Evolutionary conservation across 1,284 basidiomycete genomes (phyloP).

Genomic region (Schizophyllum amplum): DNA sequence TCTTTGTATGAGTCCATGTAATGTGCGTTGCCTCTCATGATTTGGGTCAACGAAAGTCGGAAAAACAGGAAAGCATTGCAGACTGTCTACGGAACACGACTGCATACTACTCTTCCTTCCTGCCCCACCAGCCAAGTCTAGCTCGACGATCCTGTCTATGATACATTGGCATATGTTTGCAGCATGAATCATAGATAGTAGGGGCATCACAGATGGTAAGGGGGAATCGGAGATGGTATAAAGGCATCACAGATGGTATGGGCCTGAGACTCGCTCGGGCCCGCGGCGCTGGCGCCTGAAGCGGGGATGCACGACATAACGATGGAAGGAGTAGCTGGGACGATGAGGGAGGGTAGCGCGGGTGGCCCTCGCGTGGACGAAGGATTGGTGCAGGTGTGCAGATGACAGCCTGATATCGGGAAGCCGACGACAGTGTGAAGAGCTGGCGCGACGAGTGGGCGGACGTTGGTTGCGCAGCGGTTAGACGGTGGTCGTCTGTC

Average conservation of each 20-base stretch:
- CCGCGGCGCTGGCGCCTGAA: neutral
- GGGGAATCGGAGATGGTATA: neutral
- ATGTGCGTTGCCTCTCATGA: too few species aligned
- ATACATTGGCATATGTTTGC: neutral
- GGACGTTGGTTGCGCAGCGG: too few species aligned
- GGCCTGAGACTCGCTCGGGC: neutral
- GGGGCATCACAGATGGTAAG: neutral
- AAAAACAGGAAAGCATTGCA: neutral
- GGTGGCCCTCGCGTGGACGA: neutral
- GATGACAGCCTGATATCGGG: too few species aligned
- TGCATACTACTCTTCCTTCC: neutral
- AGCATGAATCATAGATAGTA: neutral
- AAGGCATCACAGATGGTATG: neutral
- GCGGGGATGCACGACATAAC: neutral
- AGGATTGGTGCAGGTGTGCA: neutral
- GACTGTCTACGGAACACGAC: too few species aligned
- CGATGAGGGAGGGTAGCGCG: neutral
- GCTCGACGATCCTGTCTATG: neutral
- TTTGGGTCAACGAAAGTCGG: too few species aligned
- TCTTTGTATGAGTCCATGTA: too few species aligned
- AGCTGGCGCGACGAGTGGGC: too few species aligned
- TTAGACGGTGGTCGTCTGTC: too few species aligned
- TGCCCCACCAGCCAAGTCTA: neutral
- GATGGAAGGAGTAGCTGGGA: neutral
- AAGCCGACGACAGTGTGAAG: neutral